Base-by-base conservation (phyloP, 805 yeast genomes). In the Ascoidea asiatica region DNA sequence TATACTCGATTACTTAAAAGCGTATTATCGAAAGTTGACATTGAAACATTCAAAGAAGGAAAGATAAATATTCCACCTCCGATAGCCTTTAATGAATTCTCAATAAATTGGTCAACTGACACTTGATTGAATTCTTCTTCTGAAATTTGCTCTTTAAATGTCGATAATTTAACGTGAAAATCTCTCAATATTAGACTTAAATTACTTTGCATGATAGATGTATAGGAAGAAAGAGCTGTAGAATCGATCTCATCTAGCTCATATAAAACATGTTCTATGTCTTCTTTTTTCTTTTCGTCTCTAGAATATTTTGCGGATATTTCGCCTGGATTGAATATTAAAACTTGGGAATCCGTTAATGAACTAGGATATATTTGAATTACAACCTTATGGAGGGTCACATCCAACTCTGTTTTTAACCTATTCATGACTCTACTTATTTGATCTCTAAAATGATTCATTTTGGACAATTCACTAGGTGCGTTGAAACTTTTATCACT, bases 41-140 rank as follows among this genome's bases (percentile, higher is more conserved):
- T 89, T 5, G 73, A 62, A 17, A 90, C 72, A 44, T 67, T 66
- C 50, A 87, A 70, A 15, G 86, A 75, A 0, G 98, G 97, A 56
- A 89, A 78, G 7, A 74, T 72, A 46, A 88, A 76, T 21, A 90
- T 84, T 3, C 75, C 70, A 18, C 96, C 97, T 2, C 96, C 96
- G 33, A 65, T 62, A 0, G 90, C 82, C 29, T 70, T 65, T 8
- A 63, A 58, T 0, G 89, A 77, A 51, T 72, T 68, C 5, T 58
- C 51, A 37, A 78, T 70, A 60, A 80, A 86, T 21, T 72, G 74
- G 2, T 65, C 69, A 19, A 82, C 76, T 0, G 69, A 59, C 18
- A 75, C 64, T 1, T 60, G 56, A 1, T 63, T 61, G 2, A 76
- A 55, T 2, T 64, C 66, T 7, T 71, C 79, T 45, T 76, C 79